Percentiles rank a stretch among this genome's conserved stretches.
Evolutionary conservation across 306 rosid genomes (phyloP).

Genomic region (Lathyrus oleraceus): DNA sequence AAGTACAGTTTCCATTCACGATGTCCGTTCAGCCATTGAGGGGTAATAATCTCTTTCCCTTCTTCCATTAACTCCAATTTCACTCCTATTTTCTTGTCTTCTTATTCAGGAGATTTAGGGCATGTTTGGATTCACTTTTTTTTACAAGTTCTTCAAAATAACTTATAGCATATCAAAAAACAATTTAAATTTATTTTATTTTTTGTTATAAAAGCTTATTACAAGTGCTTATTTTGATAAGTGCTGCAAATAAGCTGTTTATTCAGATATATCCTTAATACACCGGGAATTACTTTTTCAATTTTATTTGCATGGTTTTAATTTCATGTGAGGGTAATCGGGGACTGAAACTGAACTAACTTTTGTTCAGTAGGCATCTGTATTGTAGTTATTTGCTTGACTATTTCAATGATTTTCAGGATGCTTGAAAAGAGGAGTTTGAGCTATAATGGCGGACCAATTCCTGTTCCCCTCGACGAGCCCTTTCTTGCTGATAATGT

Average conservation of each 20-base stretch:
- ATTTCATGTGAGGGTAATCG: neutral
- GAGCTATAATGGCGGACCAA: slow-evolving; percentile 82
- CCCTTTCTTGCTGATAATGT: slow-evolving; percentile 75
- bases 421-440: slow-evolving; percentile 94
- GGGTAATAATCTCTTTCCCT: slow-evolving; percentile 41
- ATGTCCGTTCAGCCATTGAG: slow-evolving; percentile 75
- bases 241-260: too few relatives aligned
- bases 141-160: too few relatives aligned
- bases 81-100: too few relatives aligned
- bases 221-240: too few relatives aligned
- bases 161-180: too few relatives aligned
- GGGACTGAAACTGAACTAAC: neutral
- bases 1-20: slow-evolving; percentile 68
- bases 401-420: slow-evolving; percentile 42
- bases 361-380: neutral
- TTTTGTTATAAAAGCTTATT: too few relatives aligned
- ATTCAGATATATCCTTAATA: too few relatives aligned
- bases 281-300: neutral
- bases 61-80: too few relatives aligned
- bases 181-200: too few relatives aligned
- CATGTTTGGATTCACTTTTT: too few relatives aligned
- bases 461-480: slow-evolving; percentile 71
- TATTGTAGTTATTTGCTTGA: neutral
- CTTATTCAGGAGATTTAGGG: too few relatives aligned
- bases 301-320: neutral